Percentiles rank a stretch among this genome's conserved stretches.
Evolutionary conservation across 1,284 basidiomycete species (phyloP).

Genomic region (Naganishia cerealis): DNA sequence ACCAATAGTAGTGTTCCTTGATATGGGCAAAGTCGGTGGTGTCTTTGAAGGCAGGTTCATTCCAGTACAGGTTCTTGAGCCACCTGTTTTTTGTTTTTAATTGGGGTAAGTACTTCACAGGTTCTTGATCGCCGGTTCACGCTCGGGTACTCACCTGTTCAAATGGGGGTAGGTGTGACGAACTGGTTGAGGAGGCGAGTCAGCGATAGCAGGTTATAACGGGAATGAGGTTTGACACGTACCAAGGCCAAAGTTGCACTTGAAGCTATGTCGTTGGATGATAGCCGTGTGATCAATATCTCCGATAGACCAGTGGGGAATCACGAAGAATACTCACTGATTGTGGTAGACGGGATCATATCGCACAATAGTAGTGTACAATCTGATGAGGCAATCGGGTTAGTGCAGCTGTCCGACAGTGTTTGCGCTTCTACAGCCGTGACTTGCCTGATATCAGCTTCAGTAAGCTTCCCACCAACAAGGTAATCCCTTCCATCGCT

Average conservation of each 20-base stretch:
- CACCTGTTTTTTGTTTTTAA: slow-evolving; percentile 63
- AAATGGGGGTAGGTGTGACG: slow-evolving; percentile 49
- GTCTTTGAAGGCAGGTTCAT: slow-evolving; percentile 78
- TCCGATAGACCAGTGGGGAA: not conserved
- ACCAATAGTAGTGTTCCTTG: slow-evolving; percentile 78
- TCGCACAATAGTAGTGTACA: slow-evolving; percentile 84
- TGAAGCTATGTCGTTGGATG: slow-evolving; percentile 82
- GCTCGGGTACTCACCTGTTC: too few relatives aligned
- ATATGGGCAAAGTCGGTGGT: slow-evolving; percentile 86
- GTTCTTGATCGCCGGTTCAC: too few relatives aligned
- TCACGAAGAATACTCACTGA: slow-evolving; percentile 6
- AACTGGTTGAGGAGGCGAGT: slow-evolving; percentile 40
- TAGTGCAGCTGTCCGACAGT: not conserved
- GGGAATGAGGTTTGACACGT: slow-evolving; percentile 28
- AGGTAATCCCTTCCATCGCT: slow-evolving; percentile 73
- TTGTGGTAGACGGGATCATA: slow-evolving; percentile 82
- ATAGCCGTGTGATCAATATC: slow-evolving; percentile 56
- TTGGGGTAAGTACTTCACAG: slow-evolving; percentile 61
- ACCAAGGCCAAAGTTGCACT: slow-evolving; percentile 78
- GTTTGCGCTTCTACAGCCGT: not conserved
- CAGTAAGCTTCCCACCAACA: slow-evolving; percentile 76
- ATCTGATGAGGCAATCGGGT: slow-evolving; percentile 53
- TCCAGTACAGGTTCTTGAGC: slow-evolving; percentile 90
- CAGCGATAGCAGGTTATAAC: not conserved
- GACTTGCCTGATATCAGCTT: slow-evolving; percentile 71